Conservation (phyloP, 805 yeast species). For the Blastobotrys attinorum region DNA sequence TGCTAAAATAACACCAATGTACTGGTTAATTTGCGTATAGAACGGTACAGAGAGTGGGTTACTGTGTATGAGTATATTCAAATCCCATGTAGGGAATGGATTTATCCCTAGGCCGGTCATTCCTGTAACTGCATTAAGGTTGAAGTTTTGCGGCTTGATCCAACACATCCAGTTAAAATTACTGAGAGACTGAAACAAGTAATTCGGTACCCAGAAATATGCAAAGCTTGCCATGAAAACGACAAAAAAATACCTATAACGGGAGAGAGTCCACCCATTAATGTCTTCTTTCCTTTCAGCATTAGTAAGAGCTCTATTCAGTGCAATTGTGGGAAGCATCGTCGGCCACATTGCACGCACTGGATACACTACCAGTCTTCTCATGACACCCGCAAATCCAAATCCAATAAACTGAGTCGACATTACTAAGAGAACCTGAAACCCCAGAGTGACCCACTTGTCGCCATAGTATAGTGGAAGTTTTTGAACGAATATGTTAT, state of each 20-base stretch:
- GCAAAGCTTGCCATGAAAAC: constrained; percentile 35
- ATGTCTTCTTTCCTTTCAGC: constrained; percentile 29
- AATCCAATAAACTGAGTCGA: constrained; percentile 59
- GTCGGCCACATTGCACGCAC: constrained; percentile 48
- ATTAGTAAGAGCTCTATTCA: constrained; percentile 36
- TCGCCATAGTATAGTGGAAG: constrained; percentile 11
- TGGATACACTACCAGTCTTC: constrained; percentile 50
- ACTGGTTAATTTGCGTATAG: constrained; percentile 29
- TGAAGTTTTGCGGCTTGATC: constrained; percentile 46
- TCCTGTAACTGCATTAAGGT: constrained; percentile 44
- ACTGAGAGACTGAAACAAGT: constrained; percentile 48
- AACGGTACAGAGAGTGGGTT: constrained; percentile 37
- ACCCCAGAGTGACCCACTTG: constrained; percentile 28
- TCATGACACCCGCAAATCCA: constrained; percentile 58
- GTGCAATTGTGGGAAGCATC: constrained; percentile 39
- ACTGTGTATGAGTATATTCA: constrained; percentile 28
- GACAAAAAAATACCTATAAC: constrained; percentile 37
- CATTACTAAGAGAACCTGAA: constrained; percentile 43
- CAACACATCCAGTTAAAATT: constrained; percentile 54
- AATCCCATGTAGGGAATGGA: constrained; percentile 38
- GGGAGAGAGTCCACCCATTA: constrained; percentile 43
- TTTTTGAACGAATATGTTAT: constrained; percentile 15
- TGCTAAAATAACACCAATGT: constrained; percentile 36
- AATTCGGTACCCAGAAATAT: constrained; percentile 58
- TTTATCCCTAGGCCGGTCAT: constrained; percentile 32